Evolutionary conservation across 192 early-diverging fungal genomes (phyloP).

Genomic region (Umbelopsis sp.): DNA sequence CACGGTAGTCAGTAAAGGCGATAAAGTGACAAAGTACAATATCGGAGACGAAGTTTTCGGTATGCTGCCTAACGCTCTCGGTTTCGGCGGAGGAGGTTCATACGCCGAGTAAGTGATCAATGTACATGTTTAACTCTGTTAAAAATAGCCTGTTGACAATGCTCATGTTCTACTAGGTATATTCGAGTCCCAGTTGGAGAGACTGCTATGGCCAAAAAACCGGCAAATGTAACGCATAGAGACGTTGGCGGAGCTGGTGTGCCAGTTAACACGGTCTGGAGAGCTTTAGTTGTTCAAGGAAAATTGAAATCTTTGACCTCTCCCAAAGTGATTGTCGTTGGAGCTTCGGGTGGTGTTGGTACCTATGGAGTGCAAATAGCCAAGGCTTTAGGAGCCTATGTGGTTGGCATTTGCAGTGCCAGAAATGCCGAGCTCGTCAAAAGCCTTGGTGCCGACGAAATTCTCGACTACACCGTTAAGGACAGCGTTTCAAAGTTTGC

Average conservation of each 20-base stretch:
- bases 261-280: slow-evolving; percentile 22
- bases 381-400: slow-evolving; percentile 55
- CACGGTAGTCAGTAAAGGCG: slow-evolving; percentile 22
- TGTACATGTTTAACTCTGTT: background rate
- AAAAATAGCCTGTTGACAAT: background rate
- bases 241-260: slow-evolving; percentile 26
- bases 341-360: slow-evolving; percentile 57
- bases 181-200: background rate
- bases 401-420: slow-evolving; percentile 55
- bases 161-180: slow-evolving; percentile 1
- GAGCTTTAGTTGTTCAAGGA: slow-evolving; percentile 12
- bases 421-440: slow-evolving; percentile 52
- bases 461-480: slow-evolving; percentile 57
- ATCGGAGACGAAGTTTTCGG: slow-evolving; percentile 37
- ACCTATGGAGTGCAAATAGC: slow-evolving; percentile 53
- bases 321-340: slow-evolving; percentile 48
- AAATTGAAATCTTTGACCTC: background rate
- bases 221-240: slow-evolving; percentile 17
- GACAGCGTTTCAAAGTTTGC: slow-evolving; percentile 37
- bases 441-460: slow-evolving; percentile 55
- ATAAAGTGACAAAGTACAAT: slow-evolving; percentile 23
- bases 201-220: slow-evolving; percentile 26
- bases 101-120: slow-evolving; percentile 26
- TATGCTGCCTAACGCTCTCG: background rate
- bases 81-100: slow-evolving; percentile 12